Evolutionary conservation across 805 yeast species (phyloP).

Genomic region (Kluyveromyces nonfermentans): DNA sequence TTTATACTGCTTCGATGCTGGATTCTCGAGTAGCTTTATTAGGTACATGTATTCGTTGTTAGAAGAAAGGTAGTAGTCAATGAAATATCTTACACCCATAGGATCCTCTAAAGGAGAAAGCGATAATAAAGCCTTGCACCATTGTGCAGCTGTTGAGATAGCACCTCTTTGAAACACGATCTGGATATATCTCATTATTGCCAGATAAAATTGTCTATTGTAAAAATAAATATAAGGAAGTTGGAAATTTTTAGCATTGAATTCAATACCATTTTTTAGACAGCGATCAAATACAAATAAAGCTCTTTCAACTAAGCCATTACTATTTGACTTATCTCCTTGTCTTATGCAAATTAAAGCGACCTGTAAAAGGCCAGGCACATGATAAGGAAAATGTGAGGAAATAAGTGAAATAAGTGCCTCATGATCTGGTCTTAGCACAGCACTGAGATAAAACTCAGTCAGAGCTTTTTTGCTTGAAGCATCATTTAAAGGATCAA

Average conservation of each 20-base stretch:
- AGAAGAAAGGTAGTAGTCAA: conserved; percentile 67
- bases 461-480: conserved; percentile 28
- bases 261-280: conserved; percentile 47
- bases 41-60: conserved; percentile 57
- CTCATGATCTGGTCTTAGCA: conserved; percentile 72
- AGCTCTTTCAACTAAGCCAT: conserved; percentile 67
- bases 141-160: conserved; percentile 64
- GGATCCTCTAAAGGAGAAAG: conserved; percentile 76
- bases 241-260: conserved; percentile 47
- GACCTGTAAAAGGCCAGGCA: conserved; percentile 69
- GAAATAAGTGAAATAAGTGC: conserved; percentile 46
- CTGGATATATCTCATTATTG: conserved; percentile 62
- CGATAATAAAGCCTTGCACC: conserved; percentile 60
- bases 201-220: conserved; percentile 69
- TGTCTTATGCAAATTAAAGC: conserved; percentile 66
- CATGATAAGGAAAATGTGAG: conserved; percentile 60
- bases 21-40: conserved; percentile 45
- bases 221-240: conserved; percentile 67
- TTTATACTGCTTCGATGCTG: conserved; percentile 45
- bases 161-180: conserved; percentile 71
- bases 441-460: conserved; percentile 54
- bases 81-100: conserved; percentile 70
- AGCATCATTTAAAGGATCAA: conserved; percentile 33
- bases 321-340: conserved; percentile 61
- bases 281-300: conserved; percentile 73